Conservation (phyloP, 129 eudicot species). For the Scalesia atractyloides region DNA sequence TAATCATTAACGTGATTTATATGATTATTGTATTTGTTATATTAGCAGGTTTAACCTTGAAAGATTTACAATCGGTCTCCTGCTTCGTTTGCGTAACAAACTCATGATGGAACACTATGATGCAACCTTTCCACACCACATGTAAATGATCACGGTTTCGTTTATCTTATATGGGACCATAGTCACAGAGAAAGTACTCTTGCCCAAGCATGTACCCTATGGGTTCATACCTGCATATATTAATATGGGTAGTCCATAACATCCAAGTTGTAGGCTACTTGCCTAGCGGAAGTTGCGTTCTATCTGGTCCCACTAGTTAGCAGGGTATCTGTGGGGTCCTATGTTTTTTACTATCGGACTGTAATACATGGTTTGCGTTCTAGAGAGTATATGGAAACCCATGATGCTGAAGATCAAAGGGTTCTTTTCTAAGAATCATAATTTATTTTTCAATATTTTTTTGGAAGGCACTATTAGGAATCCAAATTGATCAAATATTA, state of each 20-base stretch:
- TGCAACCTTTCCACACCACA: constrained; percentile 8
- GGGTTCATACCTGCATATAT: constrained; percentile 56
- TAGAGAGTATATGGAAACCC: neutral
- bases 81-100: constrained; percentile 30
- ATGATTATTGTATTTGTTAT: neutral
- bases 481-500: neutral
- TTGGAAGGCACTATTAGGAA: no score
- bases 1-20: constrained; percentile 10
- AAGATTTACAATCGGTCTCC: constrained; percentile 13
- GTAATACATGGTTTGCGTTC: neutral
- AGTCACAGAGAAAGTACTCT: constrained; percentile 64
- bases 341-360: no score
- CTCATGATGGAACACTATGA: constrained; percentile 22
- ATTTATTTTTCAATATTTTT: no score
- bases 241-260: constrained; percentile 9
- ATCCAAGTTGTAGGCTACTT: neutral
- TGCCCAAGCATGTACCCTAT: constrained; percentile 28
- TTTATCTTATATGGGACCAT: constrained; percentile 54
- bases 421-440: neutral
- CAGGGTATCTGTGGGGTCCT: no score
- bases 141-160: constrained; percentile 8
- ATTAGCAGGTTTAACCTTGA: constrained; percentile 8
- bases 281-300: no score
- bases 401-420: neutral
- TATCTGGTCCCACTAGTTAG: no score